Evolutionary conservation across 2,329 filamentous ascomycete genomes (phyloP), one percentile per base, ranked within the genome.

Genomic region (Coniochaeta hoffmannii): DNA sequence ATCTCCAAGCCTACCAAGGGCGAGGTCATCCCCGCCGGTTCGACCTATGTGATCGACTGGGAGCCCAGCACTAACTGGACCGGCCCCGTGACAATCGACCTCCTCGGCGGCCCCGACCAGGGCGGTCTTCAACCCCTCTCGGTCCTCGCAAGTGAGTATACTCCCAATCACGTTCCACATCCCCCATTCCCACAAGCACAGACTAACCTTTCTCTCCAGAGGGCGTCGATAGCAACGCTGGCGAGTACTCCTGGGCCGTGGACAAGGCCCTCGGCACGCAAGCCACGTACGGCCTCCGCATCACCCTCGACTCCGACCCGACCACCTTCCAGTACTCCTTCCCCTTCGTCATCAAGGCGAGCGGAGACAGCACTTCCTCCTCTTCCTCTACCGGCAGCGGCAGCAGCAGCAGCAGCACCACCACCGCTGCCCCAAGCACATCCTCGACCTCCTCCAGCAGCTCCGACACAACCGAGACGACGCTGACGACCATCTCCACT

Each of bases 281-380:
- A 38, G 71, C 70, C 53, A 74, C 76, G 64, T 86, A 86, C 69
- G 83, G 83, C 61, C 72, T 87, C 66, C 72, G 75, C 70, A 72
- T 87, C 69, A 67, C 68, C 59, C 73, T 77, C 34, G 75, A 79
- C 61, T 69, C 68, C 60, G 65, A 82, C 70, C 54, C 71, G 22
- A 59, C 52, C 11, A 69, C 76, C 65, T 82, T 81, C 76, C 82
- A 86, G 76, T 86, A 79, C 76, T 83, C 80, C 56, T 78, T 77
- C 73, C 81, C 81, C 62, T 87, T 87, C 75, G 63, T 72, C 64
- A 82, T 83, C 64, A 64, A 53, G 50, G 50, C 50, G 5, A 26
- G 19, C 26, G 30, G 66, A 67, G 53, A 60, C 62, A 50, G 59
- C 59, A 44, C 66, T 63, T 35, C 64, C 60, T 54, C 65, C 60